Conservation (phyloP, 192 early-diverging fungal genomes). For the Endogone sp. region DNA sequence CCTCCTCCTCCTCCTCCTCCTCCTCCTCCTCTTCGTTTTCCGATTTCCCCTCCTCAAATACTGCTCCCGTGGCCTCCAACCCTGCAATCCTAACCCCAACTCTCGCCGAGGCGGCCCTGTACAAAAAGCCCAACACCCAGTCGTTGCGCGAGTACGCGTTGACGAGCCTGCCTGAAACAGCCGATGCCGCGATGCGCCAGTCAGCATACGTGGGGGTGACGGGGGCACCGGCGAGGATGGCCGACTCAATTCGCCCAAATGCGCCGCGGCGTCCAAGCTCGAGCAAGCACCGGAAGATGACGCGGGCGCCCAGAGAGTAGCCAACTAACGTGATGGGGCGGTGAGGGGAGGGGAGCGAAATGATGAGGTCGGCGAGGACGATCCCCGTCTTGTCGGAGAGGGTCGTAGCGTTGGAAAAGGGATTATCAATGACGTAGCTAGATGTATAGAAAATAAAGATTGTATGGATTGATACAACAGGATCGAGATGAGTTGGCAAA, state of each 20-base stretch:
- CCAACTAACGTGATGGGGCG: constrained; percentile 90
- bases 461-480: constrained; percentile 71
- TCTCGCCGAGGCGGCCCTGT: constrained; percentile 70
- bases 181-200: constrained; percentile 74
- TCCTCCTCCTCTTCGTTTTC: too few relatives aligned
- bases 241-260: constrained; percentile 82
- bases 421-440: constrained; percentile 85
- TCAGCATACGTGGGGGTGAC: constrained; percentile 75
- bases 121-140: constrained; percentile 89
- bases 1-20: too few relatives aligned
- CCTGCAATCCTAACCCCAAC: constrained; percentile 4
- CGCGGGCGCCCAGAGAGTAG: constrained; percentile 87
- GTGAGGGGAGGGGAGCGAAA: constrained; percentile 75
- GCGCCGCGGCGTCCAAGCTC: constrained; percentile 78
- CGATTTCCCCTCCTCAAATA: neutral
- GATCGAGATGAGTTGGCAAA: too few relatives aligned
- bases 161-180: constrained; percentile 81
- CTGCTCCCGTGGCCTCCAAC: neutral
- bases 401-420: constrained; percentile 77
- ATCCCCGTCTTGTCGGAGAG: constrained; percentile 75
- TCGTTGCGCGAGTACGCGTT: constrained; percentile 89
- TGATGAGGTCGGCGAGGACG: constrained; percentile 82
- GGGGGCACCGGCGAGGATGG: constrained; percentile 87
- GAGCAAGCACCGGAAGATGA: constrained; percentile 85
- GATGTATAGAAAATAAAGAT: constrained; percentile 68